Evolutionary conservation across 257 asterid species (phyloP), one percentile per base, ranked within the genome.

Genomic region (Catharanthus roseus): DNA sequence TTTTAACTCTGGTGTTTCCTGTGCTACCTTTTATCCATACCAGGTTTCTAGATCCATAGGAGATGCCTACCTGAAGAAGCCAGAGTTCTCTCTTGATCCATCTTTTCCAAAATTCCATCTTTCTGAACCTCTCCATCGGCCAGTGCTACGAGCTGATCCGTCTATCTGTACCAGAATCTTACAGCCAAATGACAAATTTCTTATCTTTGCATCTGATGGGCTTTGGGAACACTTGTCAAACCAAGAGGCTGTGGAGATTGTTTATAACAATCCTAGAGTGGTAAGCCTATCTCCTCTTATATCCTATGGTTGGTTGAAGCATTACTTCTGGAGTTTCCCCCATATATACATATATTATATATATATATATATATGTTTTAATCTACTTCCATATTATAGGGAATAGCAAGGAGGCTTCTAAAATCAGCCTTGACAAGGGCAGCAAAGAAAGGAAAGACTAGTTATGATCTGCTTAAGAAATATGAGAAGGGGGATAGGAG

Each of bases 21-120:
- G 28, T 34, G 28, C 54, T 2, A 8, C 1, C 19, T 10, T 19
- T 45, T 39, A 33, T 47, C 18, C 42, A 34, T 49, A 15, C n/a
- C 19, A 91, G 98, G 95, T 89, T 29, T 84, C 96, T 12, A 88
- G 98, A 81, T 86, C 98, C 36, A 85, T 92, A 44, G 96, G 98
- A 2, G 96, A 92, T 77, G 96, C 92, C n/a, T 92, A 86, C 82
- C 82, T 92, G 81, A 92, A 92, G 80, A 81, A 77, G 79, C 88
- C 89, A 2, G 96, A 86, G 78, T 88, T 85, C 51, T 72, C 85
- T 70, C 87, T 87, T 18, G 95, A 78, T 76, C 79, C 89, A 6
- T 60, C 73, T 10, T 66, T 67, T 70, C 81, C 79, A 7, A 57
- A 84, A 75, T 89, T 80, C 75, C 92, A 89, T 76, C 88, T 91